Evolutionary conservation across 257 asterid species (phyloP).

Genomic region (Solanum virginianum): DNA sequence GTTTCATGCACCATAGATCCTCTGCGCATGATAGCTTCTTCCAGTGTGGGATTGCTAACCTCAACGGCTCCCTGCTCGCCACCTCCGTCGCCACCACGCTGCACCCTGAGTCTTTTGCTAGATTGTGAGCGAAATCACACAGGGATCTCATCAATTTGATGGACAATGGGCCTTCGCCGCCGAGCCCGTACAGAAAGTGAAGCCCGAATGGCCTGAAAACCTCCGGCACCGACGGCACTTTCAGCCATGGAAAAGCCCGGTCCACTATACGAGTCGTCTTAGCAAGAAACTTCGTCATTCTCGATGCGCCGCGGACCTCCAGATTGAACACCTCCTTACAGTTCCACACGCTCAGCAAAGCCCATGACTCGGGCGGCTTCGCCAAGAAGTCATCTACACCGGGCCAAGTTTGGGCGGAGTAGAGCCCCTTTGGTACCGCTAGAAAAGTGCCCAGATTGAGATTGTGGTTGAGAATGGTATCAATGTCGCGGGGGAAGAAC

Average conservation of each 20-base stretch:
- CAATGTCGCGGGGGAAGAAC: conserved; percentile 85
- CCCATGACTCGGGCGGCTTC: conserved; percentile 72
- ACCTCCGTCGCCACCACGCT: conserved; percentile 94
- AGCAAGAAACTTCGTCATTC: conserved; percentile 29
- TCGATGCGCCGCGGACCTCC: conserved; percentile 84
- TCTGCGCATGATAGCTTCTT: conserved; percentile 70
- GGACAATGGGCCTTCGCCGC: conserved; percentile 68
- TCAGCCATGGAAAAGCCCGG: conserved; percentile 70
- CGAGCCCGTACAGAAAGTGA: conserved; percentile 75
- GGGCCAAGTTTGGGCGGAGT: conserved; percentile 37
- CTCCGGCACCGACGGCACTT: conserved; percentile 66
- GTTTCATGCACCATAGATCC: conserved; percentile 86
- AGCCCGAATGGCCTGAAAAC: conserved; percentile 77
- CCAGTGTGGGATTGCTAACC: conserved; percentile 71
- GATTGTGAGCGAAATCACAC: conserved; percentile 51
- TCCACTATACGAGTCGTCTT: conserved; percentile 52
- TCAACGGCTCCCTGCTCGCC: conserved; percentile 51
- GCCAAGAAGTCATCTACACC: conserved; percentile 35
- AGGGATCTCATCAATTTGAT: conserved; percentile 19
- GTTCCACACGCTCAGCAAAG: conserved; percentile 78
- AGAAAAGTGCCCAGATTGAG: conserved; percentile 64
- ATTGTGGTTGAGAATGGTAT: conserved; percentile 37
- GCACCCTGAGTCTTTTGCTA: conserved; percentile 49
- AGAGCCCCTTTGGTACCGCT: conserved; percentile 35
- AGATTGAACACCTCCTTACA: conserved; percentile 60